Base-by-base conservation (phyloP, 352 stramenopile genomes). In the Pythium graminicola region DNA sequence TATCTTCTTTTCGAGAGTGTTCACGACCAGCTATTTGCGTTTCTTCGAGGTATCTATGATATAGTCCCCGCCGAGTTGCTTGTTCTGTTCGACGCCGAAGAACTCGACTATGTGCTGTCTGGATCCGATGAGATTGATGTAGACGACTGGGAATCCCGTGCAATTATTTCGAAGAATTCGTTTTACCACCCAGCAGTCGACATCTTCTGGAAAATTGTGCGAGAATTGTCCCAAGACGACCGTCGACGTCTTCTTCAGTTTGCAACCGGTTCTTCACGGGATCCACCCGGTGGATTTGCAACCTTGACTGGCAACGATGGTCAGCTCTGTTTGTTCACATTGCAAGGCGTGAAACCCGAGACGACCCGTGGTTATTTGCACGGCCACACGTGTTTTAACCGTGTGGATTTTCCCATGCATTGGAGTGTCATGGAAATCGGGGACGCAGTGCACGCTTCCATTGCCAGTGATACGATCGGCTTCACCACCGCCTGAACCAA, bases 11-110 rank as follows among this genome's bases (percentile, higher is more conserved):
- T 97, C 53, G 86, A 83, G 33, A 70, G 82, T 19, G 77, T 97
- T 16, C 75, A 89, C 50, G 40, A 33, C 13, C 81, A 92, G 65
- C 59, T 92, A 0, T 52, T 53, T 28, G 57, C 71, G n/a, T 79
- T 97, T 40, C 50, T 97, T 9, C 81, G 77, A 39, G 92, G 93
- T 22, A 93, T 98, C 57, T 97, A 95, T 62, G 85, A 97, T 47
- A 80, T 97, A 7, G 77, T 97, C 44, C 91, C 91, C 1, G 77
- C 93, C 35, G 69, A 86, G 13, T 65, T 97, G 10, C 62, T 97
- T n/a, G 84, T 85, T 14, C 70, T 97, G 17, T 98, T 97, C 72
- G 88, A 98, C 61, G 95, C 90, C 60, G 85, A 97, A 67, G 89
- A 98, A 67, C 63, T 98, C 1, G 91, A 97, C 60, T 66, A 97